Conservation (phyloP, 805 yeast species). For the Pichia heedii region DNA sequence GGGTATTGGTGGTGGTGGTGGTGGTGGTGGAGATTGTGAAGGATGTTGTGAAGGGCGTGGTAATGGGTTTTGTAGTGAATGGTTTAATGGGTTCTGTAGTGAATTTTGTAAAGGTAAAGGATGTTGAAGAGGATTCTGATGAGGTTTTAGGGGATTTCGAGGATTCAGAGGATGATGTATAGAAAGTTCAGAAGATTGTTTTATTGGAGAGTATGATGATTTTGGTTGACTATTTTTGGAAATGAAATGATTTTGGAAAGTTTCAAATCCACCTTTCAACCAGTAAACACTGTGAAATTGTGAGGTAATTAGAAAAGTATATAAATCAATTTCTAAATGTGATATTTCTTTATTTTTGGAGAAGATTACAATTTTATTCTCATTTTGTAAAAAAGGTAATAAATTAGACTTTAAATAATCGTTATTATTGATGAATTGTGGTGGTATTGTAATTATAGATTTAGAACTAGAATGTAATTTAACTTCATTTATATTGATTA, state of each 20-base stretch:
- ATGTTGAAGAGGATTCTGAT: neutral
- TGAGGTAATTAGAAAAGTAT: neutral
- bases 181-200: neutral
- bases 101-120: too few species aligned
- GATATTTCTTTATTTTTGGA: conserved; percentile 4
- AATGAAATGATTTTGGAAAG: conserved; percentile 9
- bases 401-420: neutral
- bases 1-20: neutral
- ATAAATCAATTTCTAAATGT: conserved; percentile 4
- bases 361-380: conserved; percentile 6
- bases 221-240: too few species aligned
- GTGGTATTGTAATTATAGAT: neutral
- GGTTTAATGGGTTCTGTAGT: neutral
- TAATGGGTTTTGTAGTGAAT: neutral
- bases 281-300: conserved; percentile 7
- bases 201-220: too few species aligned
- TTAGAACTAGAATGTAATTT: neutral
- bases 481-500: neutral
- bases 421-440: neutral
- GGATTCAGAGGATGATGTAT: neutral
- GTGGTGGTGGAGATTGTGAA: neutral
- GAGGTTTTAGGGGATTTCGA: too few species aligned
- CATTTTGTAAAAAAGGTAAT: conserved; percentile 2
- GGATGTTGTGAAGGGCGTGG: neutral
- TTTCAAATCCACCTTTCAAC: conserved; percentile 32